These are phyloP conservation scores for Pythium plurisporium DNA, from an alignment of 352 stramenopile species.

Conservation along the genomic window DNA sequence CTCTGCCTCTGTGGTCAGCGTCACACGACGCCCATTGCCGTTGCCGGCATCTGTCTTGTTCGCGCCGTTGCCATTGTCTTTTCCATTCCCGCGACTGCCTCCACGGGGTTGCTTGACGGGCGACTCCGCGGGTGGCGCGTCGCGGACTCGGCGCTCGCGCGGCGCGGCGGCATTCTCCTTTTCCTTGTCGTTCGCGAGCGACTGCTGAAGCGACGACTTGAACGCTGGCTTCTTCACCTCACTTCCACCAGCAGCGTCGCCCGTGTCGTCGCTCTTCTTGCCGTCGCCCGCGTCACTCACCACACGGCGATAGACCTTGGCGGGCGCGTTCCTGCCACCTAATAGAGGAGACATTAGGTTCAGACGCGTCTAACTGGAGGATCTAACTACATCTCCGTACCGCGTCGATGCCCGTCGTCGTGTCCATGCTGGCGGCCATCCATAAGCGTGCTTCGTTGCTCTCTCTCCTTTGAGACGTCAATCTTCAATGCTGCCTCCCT, in stretches of 20 bases:
- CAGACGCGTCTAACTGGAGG: neutral
- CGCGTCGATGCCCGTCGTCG: constrained; percentile 23
- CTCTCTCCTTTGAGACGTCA: neutral
- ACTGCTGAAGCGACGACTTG: constrained; percentile 46
- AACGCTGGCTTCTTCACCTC: constrained; percentile 24
- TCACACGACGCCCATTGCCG: constrained; percentile 10
- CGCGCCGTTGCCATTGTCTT: too few species aligned
- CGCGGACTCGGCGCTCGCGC: neutral
- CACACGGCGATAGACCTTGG: constrained; percentile 40
- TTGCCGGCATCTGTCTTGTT: neutral
- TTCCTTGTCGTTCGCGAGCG: constrained; percentile 20
- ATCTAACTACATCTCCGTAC: constrained; percentile 8
- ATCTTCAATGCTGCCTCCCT: constrained; percentile 9
- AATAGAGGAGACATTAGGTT: neutral
- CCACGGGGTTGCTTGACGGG: constrained; percentile 14
- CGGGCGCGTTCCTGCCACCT: constrained; percentile 1
- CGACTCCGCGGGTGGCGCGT: neutral
- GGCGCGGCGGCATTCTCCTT: constrained; percentile 4
- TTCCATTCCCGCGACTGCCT: too few species aligned
- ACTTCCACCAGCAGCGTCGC: too few species aligned
- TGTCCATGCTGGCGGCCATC: constrained; percentile 33
- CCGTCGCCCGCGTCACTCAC: constrained; percentile 28
- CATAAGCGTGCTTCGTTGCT: constrained; percentile 22
- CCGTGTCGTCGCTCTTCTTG: neutral
- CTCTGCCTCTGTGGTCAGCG: neutral